Conservation (phyloP, 1,284 basidiomycete genomes). For the Ustilago loliicola region DNA sequence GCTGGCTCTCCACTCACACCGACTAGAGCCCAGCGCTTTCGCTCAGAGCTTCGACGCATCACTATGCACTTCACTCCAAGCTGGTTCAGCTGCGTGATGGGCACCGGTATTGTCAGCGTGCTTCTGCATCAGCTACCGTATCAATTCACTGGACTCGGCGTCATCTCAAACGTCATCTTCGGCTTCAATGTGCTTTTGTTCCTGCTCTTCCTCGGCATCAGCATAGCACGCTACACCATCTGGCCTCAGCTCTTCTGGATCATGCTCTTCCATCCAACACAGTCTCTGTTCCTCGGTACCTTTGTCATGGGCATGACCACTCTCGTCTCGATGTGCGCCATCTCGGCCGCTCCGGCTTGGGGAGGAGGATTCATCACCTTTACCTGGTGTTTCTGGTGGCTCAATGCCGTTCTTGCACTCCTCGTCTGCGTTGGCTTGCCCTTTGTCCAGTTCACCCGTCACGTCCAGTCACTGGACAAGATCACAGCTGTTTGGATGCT, state of each 20-base stretch:
- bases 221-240: slow-evolving; percentile 74
- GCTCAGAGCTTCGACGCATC: slow-evolving; percentile 32
- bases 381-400: slow-evolving; percentile 82
- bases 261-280: slow-evolving; percentile 76
- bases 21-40: slow-evolving; percentile 19
- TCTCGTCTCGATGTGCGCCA: slow-evolving; percentile 75
- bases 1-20: slow-evolving; percentile 8
- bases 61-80: slow-evolving; percentile 57
- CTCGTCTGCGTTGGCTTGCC: slow-evolving; percentile 78
- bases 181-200: slow-evolving; percentile 79
- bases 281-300: slow-evolving; percentile 79
- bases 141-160: slow-evolving; percentile 70
- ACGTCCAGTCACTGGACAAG: slow-evolving; percentile 75
- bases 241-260: slow-evolving; percentile 76
- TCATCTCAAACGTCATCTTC: slow-evolving; percentile 74
- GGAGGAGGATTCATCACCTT: slow-evolving; percentile 76
- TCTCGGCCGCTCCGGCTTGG: slow-evolving; percentile 71
- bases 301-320: slow-evolving; percentile 81
- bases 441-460: slow-evolving; percentile 78
- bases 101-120: slow-evolving; percentile 73
- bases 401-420: slow-evolving; percentile 76
- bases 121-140: slow-evolving; percentile 73
- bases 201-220: slow-evolving; percentile 73
- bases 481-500: slow-evolving; percentile 73
- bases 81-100: slow-evolving; percentile 70